Percentiles rank a stretch among this genome's conserved stretches.
Conservation (phyloP, 1,284 basidiomycete genomes). For the Phellopilus nigrolimitatus region DNA sequence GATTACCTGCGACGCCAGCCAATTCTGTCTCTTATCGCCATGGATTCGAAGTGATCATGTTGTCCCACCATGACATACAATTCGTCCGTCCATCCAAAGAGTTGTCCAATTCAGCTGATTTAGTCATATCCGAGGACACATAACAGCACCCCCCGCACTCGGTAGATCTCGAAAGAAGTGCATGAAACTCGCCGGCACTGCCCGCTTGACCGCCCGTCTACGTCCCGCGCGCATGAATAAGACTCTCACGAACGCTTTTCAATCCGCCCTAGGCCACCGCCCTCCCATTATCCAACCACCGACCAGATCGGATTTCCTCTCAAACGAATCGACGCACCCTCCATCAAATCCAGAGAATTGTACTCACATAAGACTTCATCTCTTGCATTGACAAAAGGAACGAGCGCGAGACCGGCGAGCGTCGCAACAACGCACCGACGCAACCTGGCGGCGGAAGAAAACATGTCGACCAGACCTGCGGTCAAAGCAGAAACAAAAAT, state of each 20-base stretch:
- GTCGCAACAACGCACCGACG: slow-evolving; percentile 11
- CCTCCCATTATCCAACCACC: not conserved
- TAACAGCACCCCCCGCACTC: too few relatives aligned
- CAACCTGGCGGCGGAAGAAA: slow-evolving; percentile 18
- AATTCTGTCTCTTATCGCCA: too few relatives aligned
- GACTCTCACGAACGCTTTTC: not conserved
- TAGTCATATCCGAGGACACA: too few relatives aligned
- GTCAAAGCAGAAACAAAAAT: not conserved
- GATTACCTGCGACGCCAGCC: too few relatives aligned
- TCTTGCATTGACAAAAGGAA: slow-evolving; percentile 2
- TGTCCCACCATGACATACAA: too few relatives aligned
- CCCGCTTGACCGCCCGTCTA: too few relatives aligned
- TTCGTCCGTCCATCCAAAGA: too few relatives aligned
- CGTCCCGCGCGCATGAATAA: too few relatives aligned
- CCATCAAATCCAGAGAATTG: not conserved
- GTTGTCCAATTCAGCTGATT: too few relatives aligned
- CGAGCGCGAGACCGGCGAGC: slow-evolving; percentile 1
- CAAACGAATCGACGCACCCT: not conserved
- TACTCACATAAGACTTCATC: slow-evolving; percentile 19
- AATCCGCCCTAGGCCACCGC: not conserved
- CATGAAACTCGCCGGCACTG: too few relatives aligned
- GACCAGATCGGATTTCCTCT: not conserved
- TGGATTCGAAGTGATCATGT: too few relatives aligned
- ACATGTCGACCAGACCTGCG: slow-evolving; percentile 11
- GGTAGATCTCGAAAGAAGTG: too few relatives aligned